phyloP scores from a whole-genome alignment of 2,329 filamentous ascomycete genomes.

The Colletotrichum sp. region DNA sequence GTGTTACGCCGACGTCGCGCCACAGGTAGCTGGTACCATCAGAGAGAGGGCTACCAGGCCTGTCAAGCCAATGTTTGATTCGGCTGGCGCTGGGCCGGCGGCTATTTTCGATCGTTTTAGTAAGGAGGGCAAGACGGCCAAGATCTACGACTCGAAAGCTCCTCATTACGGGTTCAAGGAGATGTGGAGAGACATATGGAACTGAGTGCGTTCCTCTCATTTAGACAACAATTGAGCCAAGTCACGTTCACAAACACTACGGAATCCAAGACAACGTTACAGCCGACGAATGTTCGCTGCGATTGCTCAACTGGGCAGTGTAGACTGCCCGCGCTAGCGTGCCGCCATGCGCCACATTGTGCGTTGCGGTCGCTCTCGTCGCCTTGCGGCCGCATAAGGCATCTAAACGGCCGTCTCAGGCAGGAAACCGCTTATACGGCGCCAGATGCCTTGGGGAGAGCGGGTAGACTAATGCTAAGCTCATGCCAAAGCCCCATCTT shows the following conservation, averaged over 20 bases:
- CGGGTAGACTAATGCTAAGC: background rate
- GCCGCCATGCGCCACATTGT: background rate
- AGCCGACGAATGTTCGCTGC: background rate
- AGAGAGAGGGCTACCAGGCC: slow-evolving; percentile 65
- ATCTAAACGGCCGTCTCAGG: background rate
- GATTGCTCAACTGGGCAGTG: background rate
- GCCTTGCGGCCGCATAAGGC: background rate
- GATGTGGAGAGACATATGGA: slow-evolving; percentile 83
- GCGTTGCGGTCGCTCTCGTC: background rate
- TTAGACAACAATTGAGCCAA: background rate
- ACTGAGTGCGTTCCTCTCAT: background rate
- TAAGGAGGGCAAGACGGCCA: slow-evolving; percentile 53
- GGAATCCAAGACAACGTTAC: background rate
- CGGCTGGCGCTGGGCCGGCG: slow-evolving; percentile 38
- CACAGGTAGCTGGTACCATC: slow-evolving; percentile 74
- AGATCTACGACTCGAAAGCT: slow-evolving; percentile 75
- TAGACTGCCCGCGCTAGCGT: background rate
- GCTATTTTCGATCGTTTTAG: slow-evolving; percentile 68
- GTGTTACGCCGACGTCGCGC: slow-evolving; percentile 88
- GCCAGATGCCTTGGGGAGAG: background rate
- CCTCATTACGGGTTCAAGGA: slow-evolving; percentile 86
- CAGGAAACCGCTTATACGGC: background rate
- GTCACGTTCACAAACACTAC: rapidly evolving
- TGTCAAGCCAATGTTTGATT: slow-evolving; percentile 31
- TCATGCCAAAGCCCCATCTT: background rate